Evolutionary conservation across 1,139 yeast genomes (phyloP).

Genomic region (Hanseniaspora sp.): DNA sequence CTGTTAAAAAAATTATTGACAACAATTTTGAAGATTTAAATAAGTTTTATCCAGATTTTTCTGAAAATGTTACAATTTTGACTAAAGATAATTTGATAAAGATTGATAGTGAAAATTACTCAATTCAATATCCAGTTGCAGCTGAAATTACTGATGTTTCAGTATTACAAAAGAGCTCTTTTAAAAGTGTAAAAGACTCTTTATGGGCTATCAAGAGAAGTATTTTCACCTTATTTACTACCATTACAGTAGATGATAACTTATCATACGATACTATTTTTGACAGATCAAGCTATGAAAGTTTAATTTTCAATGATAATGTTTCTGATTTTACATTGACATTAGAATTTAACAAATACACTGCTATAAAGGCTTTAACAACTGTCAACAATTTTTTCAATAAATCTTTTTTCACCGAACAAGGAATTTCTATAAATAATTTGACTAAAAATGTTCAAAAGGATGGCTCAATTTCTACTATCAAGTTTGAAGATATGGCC

Average conservation of each 20-base stretch:
- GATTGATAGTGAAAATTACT: conserved; percentile 10
- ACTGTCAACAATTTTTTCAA: conserved; percentile 66
- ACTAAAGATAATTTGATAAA: conserved; percentile 18
- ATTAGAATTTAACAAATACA: conserved; percentile 79
- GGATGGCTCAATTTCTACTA: conserved; percentile 44
- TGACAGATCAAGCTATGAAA: conserved; percentile 44
- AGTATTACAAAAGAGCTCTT: conserved; percentile 26
- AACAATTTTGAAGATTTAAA: conserved; percentile 33
- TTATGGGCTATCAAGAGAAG: conserved; percentile 50
- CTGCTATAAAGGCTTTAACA: conserved; percentile 73
- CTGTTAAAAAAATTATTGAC: conserved; percentile 35
- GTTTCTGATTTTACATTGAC: conserved; percentile 63
- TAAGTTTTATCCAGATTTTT: conserved; percentile 28
- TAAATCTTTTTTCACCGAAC: conserved; percentile 62
- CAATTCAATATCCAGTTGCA: conserved; percentile 27
- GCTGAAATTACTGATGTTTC: conserved; percentile 20
- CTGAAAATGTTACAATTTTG: conserved; percentile 23
- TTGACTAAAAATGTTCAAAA: conserved; percentile 37
- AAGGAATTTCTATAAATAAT: conserved; percentile 73
- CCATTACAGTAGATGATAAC: conserved; percentile 30
- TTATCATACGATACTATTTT: conserved; percentile 62
- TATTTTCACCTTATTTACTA: conserved; percentile 55
- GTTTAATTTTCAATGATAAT: conserved; percentile 62
- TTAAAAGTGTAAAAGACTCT: conserved; percentile 38
- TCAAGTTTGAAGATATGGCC: conserved; percentile 86